phyloP scores from a whole-genome alignment of 805 yeast species.

The Candida pseudofarinosa region DNA sequence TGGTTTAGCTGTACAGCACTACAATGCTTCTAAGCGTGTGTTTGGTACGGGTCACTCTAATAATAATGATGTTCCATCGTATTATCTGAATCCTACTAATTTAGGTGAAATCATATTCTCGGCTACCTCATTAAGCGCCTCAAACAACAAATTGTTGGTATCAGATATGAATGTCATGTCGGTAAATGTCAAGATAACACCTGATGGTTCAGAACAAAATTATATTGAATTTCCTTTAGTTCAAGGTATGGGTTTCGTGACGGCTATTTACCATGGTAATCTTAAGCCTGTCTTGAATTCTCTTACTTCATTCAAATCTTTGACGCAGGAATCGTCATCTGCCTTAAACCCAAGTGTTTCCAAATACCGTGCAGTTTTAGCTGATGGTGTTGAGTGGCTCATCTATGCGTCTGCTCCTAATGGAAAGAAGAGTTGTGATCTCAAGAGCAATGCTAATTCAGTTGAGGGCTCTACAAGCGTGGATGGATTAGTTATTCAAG shows the following conservation, averaged over 20 bases:
- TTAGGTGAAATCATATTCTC: constrained; percentile 54
- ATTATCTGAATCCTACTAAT: constrained; percentile 54
- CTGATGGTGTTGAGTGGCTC: constrained; percentile 61
- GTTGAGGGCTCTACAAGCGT: constrained; percentile 42
- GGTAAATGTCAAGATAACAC: constrained; percentile 41
- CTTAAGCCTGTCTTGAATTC: constrained; percentile 44
- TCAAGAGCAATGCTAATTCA: constrained; percentile 28
- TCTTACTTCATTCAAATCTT: constrained; percentile 18
- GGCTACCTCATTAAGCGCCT: constrained; percentile 43
- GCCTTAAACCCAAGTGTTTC: constrained; percentile 29
- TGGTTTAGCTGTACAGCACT: constrained; percentile 64
- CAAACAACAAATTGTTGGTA: constrained; percentile 38
- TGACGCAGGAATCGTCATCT: constrained; percentile 21
- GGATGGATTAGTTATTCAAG: constrained; percentile 42
- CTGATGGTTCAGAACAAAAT: constrained; percentile 27
- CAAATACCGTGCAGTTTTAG: constrained; percentile 54
- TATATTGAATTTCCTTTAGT: constrained; percentile 56
- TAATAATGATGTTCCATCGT: constrained; percentile 37
- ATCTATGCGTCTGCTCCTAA: constrained; percentile 53
- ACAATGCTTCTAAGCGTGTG: constrained; percentile 39
- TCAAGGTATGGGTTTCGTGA: constrained; percentile 81
- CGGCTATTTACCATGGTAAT: constrained; percentile 52
- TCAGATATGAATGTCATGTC: constrained; percentile 50
- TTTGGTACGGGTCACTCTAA: constrained; percentile 46
- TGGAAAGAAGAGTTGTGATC: constrained; percentile 24